A percentile compares a stretch with the other conserved stretches of the same genome.
Conservation (phyloP, 768 basidiomycete genomes). For the Pleurotus sapidus region DNA sequence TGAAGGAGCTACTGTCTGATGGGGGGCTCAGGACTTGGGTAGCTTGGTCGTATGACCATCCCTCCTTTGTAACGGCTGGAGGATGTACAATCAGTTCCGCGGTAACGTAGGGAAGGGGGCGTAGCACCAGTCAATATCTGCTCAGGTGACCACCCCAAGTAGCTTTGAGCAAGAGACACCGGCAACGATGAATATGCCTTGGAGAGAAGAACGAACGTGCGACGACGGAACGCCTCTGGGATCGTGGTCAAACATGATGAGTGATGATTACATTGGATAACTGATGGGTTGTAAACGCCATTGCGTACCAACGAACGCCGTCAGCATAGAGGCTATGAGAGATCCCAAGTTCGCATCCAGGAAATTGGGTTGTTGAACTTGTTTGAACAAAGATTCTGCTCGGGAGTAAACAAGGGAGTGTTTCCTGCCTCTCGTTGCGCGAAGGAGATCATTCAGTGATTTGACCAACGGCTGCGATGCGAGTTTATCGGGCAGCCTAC, state of each 20-base stretch:
- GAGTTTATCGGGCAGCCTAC: constrained; percentile 51
- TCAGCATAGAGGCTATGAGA: constrained; percentile 41
- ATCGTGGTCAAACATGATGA: not conserved
- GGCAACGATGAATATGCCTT: constrained; percentile 67
- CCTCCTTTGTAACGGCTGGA: constrained; percentile 37
- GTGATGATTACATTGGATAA: not conserved
- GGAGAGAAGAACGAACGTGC: constrained; percentile 53
- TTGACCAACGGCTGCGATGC: constrained; percentile 40
- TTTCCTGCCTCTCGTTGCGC: constrained; percentile 51
- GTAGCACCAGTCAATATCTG: constrained; percentile 26
- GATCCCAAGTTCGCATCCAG: constrained; percentile 42
- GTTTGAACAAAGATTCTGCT: constrained; percentile 35
- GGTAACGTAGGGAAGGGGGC: not conserved
- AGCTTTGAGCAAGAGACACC: constrained; percentile 48
- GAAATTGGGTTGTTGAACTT: constrained; percentile 42
- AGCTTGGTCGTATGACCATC: constrained; percentile 52
- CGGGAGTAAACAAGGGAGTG: constrained; percentile 55
- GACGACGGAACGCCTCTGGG: constrained; percentile 55
- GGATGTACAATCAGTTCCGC: not conserved
- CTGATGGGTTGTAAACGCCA: not conserved
- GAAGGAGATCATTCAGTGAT: constrained; percentile 43
- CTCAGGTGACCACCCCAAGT: constrained; percentile 48
- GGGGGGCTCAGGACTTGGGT: constrained; percentile 43
- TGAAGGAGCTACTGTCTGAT: constrained; percentile 5
- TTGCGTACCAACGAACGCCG: constrained; percentile 51